These are phyloP conservation scores for Fusarium siculi DNA, from an alignment of 2,329 filamentous ascomycete species.

Conservation along the genomic window DNA sequence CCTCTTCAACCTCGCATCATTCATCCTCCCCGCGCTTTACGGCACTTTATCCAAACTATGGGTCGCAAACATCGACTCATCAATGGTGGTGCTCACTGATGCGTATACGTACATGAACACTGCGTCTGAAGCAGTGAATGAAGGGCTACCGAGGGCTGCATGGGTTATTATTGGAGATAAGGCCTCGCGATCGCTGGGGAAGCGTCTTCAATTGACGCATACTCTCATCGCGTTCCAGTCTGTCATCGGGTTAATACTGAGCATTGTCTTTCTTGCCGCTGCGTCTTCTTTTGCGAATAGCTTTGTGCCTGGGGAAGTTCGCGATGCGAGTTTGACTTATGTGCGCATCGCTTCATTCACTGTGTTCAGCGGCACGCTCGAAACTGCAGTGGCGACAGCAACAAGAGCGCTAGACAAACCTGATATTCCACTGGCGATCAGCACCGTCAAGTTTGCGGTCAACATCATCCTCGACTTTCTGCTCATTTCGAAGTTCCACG, in stretches of 20 bases:
- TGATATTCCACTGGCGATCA: slow-evolving; percentile 75
- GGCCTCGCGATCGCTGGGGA: slow-evolving; percentile 59
- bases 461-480: slow-evolving; percentile 76
- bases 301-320: slow-evolving; percentile 71
- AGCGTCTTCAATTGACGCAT: slow-evolving; percentile 68
- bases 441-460: slow-evolving; percentile 68
- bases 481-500: slow-evolving; percentile 73
- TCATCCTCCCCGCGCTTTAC: slow-evolving; percentile 74
- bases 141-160: slow-evolving; percentile 74
- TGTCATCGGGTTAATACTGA: slow-evolving; percentile 67
- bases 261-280: slow-evolving; percentile 65
- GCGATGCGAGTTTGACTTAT: slow-evolving; percentile 68
- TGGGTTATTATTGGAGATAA: slow-evolving; percentile 77
- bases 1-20: slow-evolving; percentile 70
- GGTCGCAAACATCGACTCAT: slow-evolving; percentile 74
- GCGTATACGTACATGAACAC: slow-evolving; percentile 76
- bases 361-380: slow-evolving; percentile 69
- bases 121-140: slow-evolving; percentile 75
- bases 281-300: slow-evolving; percentile 65
- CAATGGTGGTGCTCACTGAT: slow-evolving; percentile 52
- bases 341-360: slow-evolving; percentile 73
- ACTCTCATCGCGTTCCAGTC: slow-evolving; percentile 72
- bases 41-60: slow-evolving; percentile 75
- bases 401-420: slow-evolving; percentile 75
- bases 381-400: slow-evolving; percentile 68